Base-by-base conservation (phyloP, 2,329 filamentous ascomycete species). In the Curvularia verruculosa region DNA sequence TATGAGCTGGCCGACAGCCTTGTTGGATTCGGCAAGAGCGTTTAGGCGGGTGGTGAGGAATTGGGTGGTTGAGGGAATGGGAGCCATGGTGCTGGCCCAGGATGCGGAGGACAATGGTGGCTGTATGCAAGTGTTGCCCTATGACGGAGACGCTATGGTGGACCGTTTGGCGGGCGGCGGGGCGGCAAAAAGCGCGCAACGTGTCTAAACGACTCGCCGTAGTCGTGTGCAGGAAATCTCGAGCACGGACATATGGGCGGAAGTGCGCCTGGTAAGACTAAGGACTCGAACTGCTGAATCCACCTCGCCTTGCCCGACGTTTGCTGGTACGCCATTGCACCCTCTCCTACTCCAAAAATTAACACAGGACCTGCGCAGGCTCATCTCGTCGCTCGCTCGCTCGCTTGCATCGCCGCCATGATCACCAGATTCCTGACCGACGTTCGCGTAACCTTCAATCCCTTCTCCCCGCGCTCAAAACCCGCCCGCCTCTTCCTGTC, bases 401-500 rank as follows among this genome's bases (percentile, higher is more conserved):
- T n/a, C n/a, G n/a, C n/a, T n/a, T n/a, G n/a, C n/a, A 8, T 24
- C 59, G 40, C 69, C 75, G 75, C 72, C 69, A 95, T 95, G 91
- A 91, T 95, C 60, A 94, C 90, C 58, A 87, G 88, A 75, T 95
- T 91, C 81, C 85, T 96, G 77, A 94, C 92, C 76, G 87, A 92
- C 75, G 87, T 98, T 70, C 87, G 85, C 70, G 89, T 92, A 64
- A 87, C 87, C 75, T 97, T 98, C 87, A 96, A 96, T 79, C 94
- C 95, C 37, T 98, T 98, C 85, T 89, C 87, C 26, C 79, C 84
- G 23, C 83, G 85, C 75, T 88, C 91, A 61, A 92, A 92, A 73
- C 89, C 93, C 23, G 93, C 92, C 37, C 89, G 95, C 41, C 84
- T 96, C 49, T 95, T 98, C 78, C 90, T 98, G 66, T 89, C 91